phyloP scores from a whole-genome alignment of 768 basidiomycete species.

The Clathrus columnatus region DNA sequence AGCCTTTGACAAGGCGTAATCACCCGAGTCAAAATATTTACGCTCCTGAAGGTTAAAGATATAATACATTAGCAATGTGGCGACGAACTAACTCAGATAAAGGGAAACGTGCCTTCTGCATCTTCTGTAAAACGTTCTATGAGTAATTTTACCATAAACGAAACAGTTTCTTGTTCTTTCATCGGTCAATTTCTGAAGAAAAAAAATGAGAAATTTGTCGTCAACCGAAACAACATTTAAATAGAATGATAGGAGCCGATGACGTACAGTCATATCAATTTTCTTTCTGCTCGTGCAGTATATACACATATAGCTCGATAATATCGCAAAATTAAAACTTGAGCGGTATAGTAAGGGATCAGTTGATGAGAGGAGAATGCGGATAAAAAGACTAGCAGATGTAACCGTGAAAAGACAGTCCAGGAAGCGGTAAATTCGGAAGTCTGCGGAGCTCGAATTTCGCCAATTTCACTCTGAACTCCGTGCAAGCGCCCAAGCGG shows the following conservation, averaged over 20 bases:
- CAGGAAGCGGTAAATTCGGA: conserved; percentile 15
- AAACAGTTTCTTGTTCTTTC: conserved; percentile 94
- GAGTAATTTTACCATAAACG: conserved; percentile 84
- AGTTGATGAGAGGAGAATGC: conserved; percentile 20
- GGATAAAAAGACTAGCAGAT: conserved; percentile 15
- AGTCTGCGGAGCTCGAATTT: conserved; percentile 22
- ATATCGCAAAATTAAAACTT: conserved; percentile 17
- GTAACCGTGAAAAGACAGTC: too few species aligned
- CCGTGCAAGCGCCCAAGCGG: background rate
- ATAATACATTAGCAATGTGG: background rate
- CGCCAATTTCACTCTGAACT: conserved; percentile 16
- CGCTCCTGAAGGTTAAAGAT: conserved; percentile 68
- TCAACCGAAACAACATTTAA: conserved; percentile 11
- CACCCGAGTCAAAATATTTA: conserved; percentile 99
- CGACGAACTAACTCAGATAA: background rate
- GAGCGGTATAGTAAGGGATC: conserved; percentile 13
- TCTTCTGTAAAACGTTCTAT: conserved; percentile 85
- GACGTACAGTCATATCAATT: conserved; percentile 84
- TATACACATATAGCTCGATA: conserved; percentile 34
- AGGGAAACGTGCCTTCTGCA: conserved; percentile 70
- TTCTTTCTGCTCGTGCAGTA: conserved; percentile 79
- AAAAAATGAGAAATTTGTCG: background rate
- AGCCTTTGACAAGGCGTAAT: conserved; percentile 95
- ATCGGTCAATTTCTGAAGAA: conserved; percentile 59
- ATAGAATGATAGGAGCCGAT: conserved; percentile 12